These are phyloP conservation scores for Linnemannia exigua DNA, from an alignment of 192 early-diverging fungal genomes.

Conservation along the genomic window DNA sequence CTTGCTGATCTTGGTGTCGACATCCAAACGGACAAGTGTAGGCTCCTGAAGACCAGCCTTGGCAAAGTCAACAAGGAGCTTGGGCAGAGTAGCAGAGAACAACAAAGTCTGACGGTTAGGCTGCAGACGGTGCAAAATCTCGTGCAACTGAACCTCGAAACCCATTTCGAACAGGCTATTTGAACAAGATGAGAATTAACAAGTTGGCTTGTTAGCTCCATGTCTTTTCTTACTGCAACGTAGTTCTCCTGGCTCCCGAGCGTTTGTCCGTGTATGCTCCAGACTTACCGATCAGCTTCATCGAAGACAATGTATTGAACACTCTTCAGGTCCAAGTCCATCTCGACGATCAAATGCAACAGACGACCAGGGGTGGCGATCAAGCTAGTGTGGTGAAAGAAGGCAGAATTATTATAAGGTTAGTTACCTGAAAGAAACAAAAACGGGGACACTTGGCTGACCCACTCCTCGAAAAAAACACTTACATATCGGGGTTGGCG, in stretches of 20 bases:
- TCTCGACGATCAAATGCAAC: slow-evolving; percentile 91
- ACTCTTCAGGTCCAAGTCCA: slow-evolving; percentile 88
- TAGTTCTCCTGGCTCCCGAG: not conserved
- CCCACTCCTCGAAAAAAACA: not conserved
- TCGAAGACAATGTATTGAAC: slow-evolving; percentile 98
- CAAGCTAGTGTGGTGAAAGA: slow-evolving; percentile 45
- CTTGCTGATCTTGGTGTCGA: slow-evolving; percentile 93
- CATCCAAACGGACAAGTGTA: slow-evolving; percentile 92
- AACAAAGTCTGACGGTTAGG: slow-evolving; percentile 90
- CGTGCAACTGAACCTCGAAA: slow-evolving; percentile 94
- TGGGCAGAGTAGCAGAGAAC: slow-evolving; percentile 97
- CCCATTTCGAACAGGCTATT: slow-evolving; percentile 94
- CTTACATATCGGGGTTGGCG: slow-evolving; percentile 93
- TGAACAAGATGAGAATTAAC: not conserved
- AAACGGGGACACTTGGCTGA: not conserved
- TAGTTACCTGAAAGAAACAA: too few relatives aligned
- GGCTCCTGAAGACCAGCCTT: slow-evolving; percentile 97
- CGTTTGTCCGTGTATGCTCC: not conserved
- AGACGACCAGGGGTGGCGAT: slow-evolving; percentile 90
- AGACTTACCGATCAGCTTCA: slow-evolving; percentile 92
- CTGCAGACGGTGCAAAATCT: slow-evolving; percentile 90
- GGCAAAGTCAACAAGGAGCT: slow-evolving; percentile 95
- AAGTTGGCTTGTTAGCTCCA: not conserved
- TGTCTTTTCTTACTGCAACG: not conserved
- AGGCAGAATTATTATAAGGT: not conserved